phyloP scores from a whole-genome alignment of 345 rosid species.

The Gossypium raimondii region DNA sequence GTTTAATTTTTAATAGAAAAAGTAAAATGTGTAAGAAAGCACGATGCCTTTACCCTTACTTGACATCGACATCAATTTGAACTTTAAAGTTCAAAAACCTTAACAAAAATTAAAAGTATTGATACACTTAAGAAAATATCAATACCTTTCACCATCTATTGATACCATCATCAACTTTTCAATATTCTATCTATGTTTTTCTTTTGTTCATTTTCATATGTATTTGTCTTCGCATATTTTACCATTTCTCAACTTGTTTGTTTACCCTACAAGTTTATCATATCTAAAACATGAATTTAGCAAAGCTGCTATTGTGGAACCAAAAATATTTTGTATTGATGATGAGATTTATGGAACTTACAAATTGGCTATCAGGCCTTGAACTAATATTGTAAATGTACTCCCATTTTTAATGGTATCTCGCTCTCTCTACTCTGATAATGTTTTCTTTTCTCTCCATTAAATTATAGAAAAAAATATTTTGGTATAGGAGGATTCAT shows the following conservation, averaged over 20 bases:
- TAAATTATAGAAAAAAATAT: too few species aligned
- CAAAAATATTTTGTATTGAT: slow-evolving; percentile 18
- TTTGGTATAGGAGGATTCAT: too few species aligned
- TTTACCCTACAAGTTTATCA: not conserved
- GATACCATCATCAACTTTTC: not conserved
- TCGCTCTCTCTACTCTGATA: too few species aligned
- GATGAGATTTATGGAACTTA: slow-evolving; percentile 27
- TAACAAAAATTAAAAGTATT: too few species aligned
- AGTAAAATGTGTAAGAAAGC: too few species aligned
- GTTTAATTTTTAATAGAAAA: too few species aligned
- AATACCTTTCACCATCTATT: too few species aligned
- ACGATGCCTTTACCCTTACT: too few species aligned
- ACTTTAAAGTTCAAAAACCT: too few species aligned
- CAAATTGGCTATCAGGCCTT: slow-evolving; percentile 2
- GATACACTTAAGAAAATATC: too few species aligned
- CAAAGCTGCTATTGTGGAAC: not conserved
- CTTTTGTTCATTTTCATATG: not conserved
- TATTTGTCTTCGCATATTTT: slow-evolving; percentile 1
- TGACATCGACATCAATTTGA: too few species aligned
- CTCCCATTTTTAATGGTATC: slow-evolving; percentile 23
- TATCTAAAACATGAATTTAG: not conserved
- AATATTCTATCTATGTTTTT: not conserved
- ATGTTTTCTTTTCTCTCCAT: too few species aligned
- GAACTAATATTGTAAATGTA: slow-evolving; percentile 27
- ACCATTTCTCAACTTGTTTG: not conserved